Evolutionary conservation across 177 flowering plant species (phyloP), one percentile per base, ranked within the genome.

Genomic region (Vitis hybrid): DNA sequence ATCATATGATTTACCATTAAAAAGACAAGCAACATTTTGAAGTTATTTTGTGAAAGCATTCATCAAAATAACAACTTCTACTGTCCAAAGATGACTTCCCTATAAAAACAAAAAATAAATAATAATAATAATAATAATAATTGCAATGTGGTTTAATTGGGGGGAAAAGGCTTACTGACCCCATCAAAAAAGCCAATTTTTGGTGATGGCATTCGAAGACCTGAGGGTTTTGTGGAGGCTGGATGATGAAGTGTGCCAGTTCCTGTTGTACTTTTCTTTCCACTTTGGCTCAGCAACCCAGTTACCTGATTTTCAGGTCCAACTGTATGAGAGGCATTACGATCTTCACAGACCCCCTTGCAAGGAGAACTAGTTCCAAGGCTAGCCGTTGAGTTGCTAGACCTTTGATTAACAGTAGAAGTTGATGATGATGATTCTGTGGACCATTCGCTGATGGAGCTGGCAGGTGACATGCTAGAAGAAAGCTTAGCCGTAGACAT

Each of bases 111-210:
- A 40, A 6, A 35, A 35, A 35, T 6, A 35, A 6, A 35, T 4
- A 35, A 35, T 35, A 27, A 27, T 27, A 27, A 27, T 27, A 27
- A 27, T 27, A 27, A 27, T 27, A 27, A 27, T 27, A 27, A 27
- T 27, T 27, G 30, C 30, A 0, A 27, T 27, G 30, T 40, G 46
- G 4, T 5, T 40, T 40, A 7, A 40, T 5, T 40, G 46, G 46
- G 67, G 60, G 52, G 63, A 40, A 64, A 27, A 63, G 35, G 1
- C 66, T 19, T 71, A 84, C 89, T 78, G 12, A 90, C 95, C 92
- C 85, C 89, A 80, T 91, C 98, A 83, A 94, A 94, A 77, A 90
- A 94, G 46, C 97, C 97, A 69, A 88, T 84, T 77, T 87, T 89
- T 16, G 97, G 93, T 57, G 97, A 92, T 70, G 97, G 97, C 85